Evolutionary conservation across 441 rosid genomes (phyloP), one percentile per base, ranked within the genome.

Genomic region (Gossypium trilobum): DNA sequence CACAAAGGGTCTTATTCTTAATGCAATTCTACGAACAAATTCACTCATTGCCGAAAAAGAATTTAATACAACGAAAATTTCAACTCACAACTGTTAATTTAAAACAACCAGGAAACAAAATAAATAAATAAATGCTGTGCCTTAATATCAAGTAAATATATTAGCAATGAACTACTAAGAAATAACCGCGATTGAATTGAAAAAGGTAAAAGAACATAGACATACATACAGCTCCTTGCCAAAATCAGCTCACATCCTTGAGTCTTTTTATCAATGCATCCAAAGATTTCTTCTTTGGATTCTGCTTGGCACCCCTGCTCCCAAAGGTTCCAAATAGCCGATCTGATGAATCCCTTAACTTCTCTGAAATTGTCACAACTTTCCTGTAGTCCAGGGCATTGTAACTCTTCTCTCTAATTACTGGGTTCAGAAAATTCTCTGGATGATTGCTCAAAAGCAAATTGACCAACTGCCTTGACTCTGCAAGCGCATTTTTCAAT

Each of bases 391-490:
- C 61, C 61, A 57, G 6, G 33, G 61, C 33, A 23, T 57, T 23
- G 61, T 57, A 57, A 11, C 33, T 57, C 61, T 6, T 57, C 33
- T 57, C 61, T 23, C 3, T 57, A 57, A 57, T 56, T 56, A 56
- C 31, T 20, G 31, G 31, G 27, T 56, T 56, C 61, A 56, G 61
- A 56, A 57, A 57, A 57, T 57, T 57, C 61, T 57, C 61, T 11
- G 61, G 61, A 11, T 57, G 33, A 11, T 57, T 57, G 61, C 33
- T 57, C 33, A 57, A 57, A 57, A 57, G 61, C 61, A 57, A 57
- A 57, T 57, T 57, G 16, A 57, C 25, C 61, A 57, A 57, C 61
- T 57, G 31, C 61, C 61, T 57, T 57, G 61, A 10, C 61, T 57
- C 61, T 57, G 61, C 33, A 10, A 57, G 61, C 23, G 61, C 61